phyloP scores from a whole-genome alignment of 148 eudicot genomes.

The Rhododendron ferrugineum region DNA sequence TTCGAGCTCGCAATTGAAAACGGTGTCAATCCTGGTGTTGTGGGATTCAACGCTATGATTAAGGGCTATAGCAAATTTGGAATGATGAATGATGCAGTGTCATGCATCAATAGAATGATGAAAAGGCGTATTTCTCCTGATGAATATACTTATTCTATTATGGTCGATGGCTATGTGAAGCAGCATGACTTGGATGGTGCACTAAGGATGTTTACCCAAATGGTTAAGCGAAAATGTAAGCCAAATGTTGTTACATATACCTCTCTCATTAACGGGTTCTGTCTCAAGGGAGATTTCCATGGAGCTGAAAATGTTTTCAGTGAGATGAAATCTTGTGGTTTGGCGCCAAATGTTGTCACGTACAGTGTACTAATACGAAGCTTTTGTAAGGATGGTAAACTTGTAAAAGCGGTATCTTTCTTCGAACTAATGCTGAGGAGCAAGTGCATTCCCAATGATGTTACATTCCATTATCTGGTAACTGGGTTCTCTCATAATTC shows the following conservation, averaged over 20 bases:
- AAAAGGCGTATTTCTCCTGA: slow-evolving; percentile 44
- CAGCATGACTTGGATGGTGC: slow-evolving; percentile 63
- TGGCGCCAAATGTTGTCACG: slow-evolving; percentile 74
- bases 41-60: slow-evolving; percentile 76
- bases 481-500: slow-evolving; percentile 57
- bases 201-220: slow-evolving; percentile 40
- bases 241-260: slow-evolving; percentile 91
- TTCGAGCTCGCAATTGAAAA: slow-evolving; percentile 45
- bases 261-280: slow-evolving; percentile 70
- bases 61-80: slow-evolving; percentile 82
- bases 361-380: slow-evolving; percentile 64
- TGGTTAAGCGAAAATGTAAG: slow-evolving; percentile 49
- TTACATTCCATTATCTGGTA: slow-evolving; percentile 42
- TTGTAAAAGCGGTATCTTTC: slow-evolving; percentile 50
- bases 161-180: slow-evolving; percentile 79
- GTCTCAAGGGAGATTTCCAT: slow-evolving; percentile 36
- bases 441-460: slow-evolving; percentile 47
- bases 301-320: slow-evolving; percentile 51
- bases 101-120: slow-evolving; percentile 53
- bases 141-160: slow-evolving; percentile 74
- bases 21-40: slow-evolving; percentile 59
- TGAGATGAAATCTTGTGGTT: slow-evolving; percentile 53
- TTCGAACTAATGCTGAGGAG: slow-evolving; percentile 65
- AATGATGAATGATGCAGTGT: slow-evolving; percentile 62
- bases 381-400: slow-evolving; percentile 62